Evolutionary conservation across 2,329 filamentous ascomycete genomes (phyloP).

Genomic region (Botrytis byssoidea): DNA sequence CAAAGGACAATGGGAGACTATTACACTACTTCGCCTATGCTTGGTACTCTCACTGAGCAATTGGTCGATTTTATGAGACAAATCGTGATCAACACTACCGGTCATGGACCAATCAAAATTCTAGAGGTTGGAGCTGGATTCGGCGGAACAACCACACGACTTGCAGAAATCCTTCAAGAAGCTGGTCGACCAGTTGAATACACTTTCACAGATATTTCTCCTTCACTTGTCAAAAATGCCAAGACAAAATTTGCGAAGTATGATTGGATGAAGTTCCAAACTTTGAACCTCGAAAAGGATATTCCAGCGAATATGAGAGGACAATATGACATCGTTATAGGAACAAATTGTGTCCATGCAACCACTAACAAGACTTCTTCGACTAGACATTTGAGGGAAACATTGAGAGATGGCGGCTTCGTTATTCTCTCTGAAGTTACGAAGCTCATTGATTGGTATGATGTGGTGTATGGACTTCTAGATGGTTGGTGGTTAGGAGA

Average conservation of each 20-base stretch:
- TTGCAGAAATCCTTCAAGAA: background rate
- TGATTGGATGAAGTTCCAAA: conserved; percentile 28
- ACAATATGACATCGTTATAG: conserved; percentile 29
- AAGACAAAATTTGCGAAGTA: conserved; percentile 30
- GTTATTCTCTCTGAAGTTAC: conserved; percentile 33
- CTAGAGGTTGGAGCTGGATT: conserved; percentile 47
- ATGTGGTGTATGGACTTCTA: conserved; percentile 35
- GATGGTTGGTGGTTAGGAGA: conserved; percentile 36
- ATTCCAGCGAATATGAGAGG: conserved; percentile 20
- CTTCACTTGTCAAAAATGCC: conserved; percentile 33
- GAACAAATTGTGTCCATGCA: conserved; percentile 34
- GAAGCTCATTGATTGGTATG: conserved; percentile 28
- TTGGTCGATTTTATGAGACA: conserved; percentile 5
- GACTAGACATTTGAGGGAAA: conserved; percentile 20
- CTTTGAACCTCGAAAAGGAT: conserved; percentile 29
- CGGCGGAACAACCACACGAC: conserved; percentile 11
- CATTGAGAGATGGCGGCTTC: conserved; percentile 28
- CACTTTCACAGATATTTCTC: conserved; percentile 36
- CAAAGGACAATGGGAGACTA: conserved; percentile 28
- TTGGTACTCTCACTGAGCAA: background rate
- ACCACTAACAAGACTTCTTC: conserved; percentile 25
- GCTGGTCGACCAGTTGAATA: conserved; percentile 4
- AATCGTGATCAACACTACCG: too few relatives aligned
- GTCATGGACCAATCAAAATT: background rate
- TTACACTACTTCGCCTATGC: conserved; percentile 25